phyloP scores from a whole-genome alignment of 225 moss, liverwort and hornwort genomes.

The Polytrichum formosum region DNA sequence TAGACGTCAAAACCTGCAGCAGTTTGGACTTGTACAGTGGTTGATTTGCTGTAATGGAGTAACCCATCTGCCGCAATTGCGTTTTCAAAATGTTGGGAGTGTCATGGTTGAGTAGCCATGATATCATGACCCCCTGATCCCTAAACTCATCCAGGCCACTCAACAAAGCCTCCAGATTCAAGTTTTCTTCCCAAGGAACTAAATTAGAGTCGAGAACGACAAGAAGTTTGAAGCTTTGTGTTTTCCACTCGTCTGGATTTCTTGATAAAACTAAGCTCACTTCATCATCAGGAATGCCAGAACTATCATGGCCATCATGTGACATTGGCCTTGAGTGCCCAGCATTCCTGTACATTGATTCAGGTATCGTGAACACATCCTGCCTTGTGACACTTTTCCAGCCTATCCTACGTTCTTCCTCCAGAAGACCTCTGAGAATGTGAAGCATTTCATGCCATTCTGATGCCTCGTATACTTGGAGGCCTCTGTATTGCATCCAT shows the following conservation, averaged over 20 bases:
- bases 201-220: slow-evolving; percentile 65
- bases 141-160: slow-evolving; percentile 46
- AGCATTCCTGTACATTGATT: slow-evolving; percentile 16
- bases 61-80: slow-evolving; percentile 60
- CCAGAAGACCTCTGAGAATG: slow-evolving; percentile 36
- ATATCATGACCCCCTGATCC: slow-evolving; percentile 55
- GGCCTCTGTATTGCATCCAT: slow-evolving; percentile 69
- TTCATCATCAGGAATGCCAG: slow-evolving; percentile 27
- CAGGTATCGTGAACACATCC: slow-evolving; percentile 13
- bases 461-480: slow-evolving; percentile 58
- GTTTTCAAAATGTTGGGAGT: slow-evolving; percentile 57
- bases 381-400: slow-evolving; percentile 13
- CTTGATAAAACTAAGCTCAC: slow-evolving; percentile 40
- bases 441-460: slow-evolving; percentile 60
- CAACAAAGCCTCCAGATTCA: slow-evolving; percentile 24
- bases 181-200: slow-evolving; percentile 36
- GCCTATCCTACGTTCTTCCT: slow-evolving; percentile 33
- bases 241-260: slow-evolving; percentile 24
- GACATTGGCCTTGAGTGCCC: slow-evolving; percentile 11
- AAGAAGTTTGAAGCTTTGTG: slow-evolving; percentile 29
- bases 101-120: slow-evolving; percentile 76
- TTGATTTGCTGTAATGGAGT: slow-evolving; percentile 59
- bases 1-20: slow-evolving; percentile 57
- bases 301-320: slow-evolving; percentile 19
- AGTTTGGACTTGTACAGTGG: slow-evolving; percentile 85